Evolutionary conservation across 495 filamentous ascomycete genomes (phyloP), one percentile per base, ranked within the genome.

Genomic region (Bacidia gigantensis): DNA sequence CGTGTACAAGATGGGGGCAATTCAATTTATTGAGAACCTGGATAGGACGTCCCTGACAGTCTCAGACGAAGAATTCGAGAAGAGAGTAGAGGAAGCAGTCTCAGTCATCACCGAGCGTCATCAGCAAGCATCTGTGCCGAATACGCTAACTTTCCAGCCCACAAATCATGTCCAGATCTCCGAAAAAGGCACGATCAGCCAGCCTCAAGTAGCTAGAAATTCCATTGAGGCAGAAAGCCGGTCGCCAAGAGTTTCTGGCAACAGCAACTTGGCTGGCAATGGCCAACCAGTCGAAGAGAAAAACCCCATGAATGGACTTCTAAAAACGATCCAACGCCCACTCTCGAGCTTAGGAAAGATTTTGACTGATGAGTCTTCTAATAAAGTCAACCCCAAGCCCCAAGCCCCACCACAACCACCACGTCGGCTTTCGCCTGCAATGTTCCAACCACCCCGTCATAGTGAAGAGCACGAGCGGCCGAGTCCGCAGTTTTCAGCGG

Each of bases 261-360:
- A 56, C 3, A 55, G 59, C 10, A 62, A 66, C 38, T 69, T 68
- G 14, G 76, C 71, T 12, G 62, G 59, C 14, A 67, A 65, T 41
- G 79, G 77, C 21, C 78, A 85, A 39, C 75, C 63, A 2, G 52
- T 64, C 23, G 79, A 85, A 58, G 82, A 94, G 58, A 77, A 77
- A 14, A 83, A 82, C 0, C 87, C 92, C 35, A 88, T 95, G 29
- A 80, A 83, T 21, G 89, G 92, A 2, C 69, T 99, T 11, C 70
- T 99, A 14, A 80, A 89, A 44, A 88, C 89, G 0, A 96, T 99
- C 49, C 89, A 97, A 64, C 82, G 77, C 51, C 93, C 92, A 0
- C 70, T 99, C 38, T 87, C 86, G 40, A 92, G 89, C 14, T 94
- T 99, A 62, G 92, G 93, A n/a, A 82, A 89, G 50, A 96, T 99